Evolutionary conservation across 495 filamentous ascomycete species (phyloP).

Genomic region (Aspergillus homomorphus): DNA sequence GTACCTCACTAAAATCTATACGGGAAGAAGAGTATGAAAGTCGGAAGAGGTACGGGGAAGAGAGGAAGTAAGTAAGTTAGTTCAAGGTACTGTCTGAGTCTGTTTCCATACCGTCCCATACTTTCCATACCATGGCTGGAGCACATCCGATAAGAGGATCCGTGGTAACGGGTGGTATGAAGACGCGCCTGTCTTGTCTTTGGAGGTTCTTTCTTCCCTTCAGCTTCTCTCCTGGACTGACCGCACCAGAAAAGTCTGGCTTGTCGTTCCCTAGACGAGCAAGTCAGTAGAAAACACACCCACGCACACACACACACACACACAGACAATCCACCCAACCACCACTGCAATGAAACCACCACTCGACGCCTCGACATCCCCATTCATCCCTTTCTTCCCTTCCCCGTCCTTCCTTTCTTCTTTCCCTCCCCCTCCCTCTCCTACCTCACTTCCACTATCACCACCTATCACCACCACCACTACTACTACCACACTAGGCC

Average conservation of each 20-base stretch:
- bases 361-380: conserved; percentile 23
- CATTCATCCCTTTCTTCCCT: conserved; percentile 29
- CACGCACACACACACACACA: too few relatives aligned
- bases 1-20: too few relatives aligned
- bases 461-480: conserved; percentile 20
- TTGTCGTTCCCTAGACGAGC: conserved; percentile 24
- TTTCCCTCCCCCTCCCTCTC: conserved; percentile 18
- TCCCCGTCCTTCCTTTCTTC: conserved; percentile 20
- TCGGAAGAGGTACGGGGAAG: too few relatives aligned
- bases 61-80: too few relatives aligned
- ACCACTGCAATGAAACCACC: conserved; percentile 31
- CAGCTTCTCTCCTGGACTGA: conserved; percentile 21
- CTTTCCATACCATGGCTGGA: background rate
- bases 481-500: conserved; percentile 15
- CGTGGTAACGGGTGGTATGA: background rate
- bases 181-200: background rate
- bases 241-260: conserved; percentile 24
- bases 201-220: conserved; percentile 5
- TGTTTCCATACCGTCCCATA: background rate
- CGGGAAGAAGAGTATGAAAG: too few relatives aligned
- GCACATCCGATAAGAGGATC: background rate
- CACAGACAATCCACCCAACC: background rate
- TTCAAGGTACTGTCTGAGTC: background rate
- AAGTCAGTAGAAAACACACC: conserved; percentile 22
- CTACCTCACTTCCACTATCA: conserved; percentile 13